Evolutionary conservation across 2,329 filamentous ascomycete genomes (phyloP).

Genomic region (Aspergillus ochraceus): DNA sequence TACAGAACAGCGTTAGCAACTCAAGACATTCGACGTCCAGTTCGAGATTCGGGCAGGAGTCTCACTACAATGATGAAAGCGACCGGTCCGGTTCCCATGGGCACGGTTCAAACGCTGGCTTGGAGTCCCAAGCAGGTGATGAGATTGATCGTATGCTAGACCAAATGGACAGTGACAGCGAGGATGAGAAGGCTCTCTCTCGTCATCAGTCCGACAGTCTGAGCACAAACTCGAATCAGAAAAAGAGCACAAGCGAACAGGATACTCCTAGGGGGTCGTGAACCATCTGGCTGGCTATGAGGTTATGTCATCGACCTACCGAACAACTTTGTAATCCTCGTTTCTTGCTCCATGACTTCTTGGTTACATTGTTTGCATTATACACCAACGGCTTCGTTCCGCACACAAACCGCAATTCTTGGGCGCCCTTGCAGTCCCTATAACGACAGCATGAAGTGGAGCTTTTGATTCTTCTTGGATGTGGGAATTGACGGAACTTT

Average conservation of each 20-base stretch:
- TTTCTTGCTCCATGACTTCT: background rate
- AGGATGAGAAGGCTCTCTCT: conserved; percentile 27
- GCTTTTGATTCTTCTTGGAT: background rate
- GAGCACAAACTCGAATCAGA: background rate
- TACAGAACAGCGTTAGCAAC: conserved; percentile 22
- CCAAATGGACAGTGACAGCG: conserved; percentile 42
- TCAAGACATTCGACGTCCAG: conserved; percentile 3
- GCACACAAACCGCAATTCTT: background rate
- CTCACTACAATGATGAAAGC: conserved; percentile 15
- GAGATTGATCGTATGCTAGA: conserved; percentile 43
- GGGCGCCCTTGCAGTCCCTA: background rate
- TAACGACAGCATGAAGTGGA: background rate
- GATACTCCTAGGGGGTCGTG: background rate
- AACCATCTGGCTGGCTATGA: background rate
- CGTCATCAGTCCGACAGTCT: background rate
- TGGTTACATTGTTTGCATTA: background rate
- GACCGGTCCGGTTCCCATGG: background rate
- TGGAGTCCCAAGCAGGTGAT: conserved; percentile 38
- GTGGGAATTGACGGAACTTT: background rate
- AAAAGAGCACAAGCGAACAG: background rate
- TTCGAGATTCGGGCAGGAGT: conserved; percentile 13
- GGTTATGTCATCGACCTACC: background rate
- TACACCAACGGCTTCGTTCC: background rate
- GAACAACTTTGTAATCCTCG: background rate
- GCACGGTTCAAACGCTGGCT: conserved; percentile 14